Conservation (phyloP, 2,329 filamentous ascomycete genomes). For the Botryotinia globosa region DNA sequence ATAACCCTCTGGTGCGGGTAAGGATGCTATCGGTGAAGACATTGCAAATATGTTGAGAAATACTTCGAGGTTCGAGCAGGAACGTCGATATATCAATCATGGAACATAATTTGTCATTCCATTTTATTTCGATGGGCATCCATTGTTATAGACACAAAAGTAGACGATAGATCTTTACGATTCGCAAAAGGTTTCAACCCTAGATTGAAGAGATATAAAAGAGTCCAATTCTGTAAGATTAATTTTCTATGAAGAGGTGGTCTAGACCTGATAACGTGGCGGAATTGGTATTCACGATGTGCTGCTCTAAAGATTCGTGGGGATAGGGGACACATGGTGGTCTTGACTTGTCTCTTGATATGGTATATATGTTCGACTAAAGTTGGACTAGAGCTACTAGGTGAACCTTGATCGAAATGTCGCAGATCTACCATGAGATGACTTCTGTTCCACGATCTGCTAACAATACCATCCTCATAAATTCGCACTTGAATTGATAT, state of each 20-base stretch:
- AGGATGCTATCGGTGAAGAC: background rate
- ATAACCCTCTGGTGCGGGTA: conserved; percentile 14
- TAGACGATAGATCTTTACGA: background rate
- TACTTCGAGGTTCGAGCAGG: background rate
- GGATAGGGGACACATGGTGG: background rate
- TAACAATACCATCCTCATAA: background rate
- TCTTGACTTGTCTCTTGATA: background rate
- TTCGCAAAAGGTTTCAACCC: background rate
- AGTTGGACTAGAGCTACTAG: background rate
- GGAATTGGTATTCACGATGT: background rate
- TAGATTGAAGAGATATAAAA: background rate
- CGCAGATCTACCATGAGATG: background rate
- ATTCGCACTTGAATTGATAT: background rate
- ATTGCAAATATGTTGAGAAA: background rate
- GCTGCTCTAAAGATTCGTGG: background rate
- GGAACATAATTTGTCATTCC: background rate
- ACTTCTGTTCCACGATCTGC: background rate
- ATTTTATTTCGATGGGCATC: background rate
- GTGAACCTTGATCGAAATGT: background rate
- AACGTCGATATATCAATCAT: background rate
- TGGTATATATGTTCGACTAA: background rate
- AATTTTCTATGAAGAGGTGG: background rate
- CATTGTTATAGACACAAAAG: background rate
- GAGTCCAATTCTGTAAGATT: background rate
- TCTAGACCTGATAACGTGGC: background rate